Conservation (phyloP, 148 eudicot genomes). For the Nepenthes mirabilis region DNA sequence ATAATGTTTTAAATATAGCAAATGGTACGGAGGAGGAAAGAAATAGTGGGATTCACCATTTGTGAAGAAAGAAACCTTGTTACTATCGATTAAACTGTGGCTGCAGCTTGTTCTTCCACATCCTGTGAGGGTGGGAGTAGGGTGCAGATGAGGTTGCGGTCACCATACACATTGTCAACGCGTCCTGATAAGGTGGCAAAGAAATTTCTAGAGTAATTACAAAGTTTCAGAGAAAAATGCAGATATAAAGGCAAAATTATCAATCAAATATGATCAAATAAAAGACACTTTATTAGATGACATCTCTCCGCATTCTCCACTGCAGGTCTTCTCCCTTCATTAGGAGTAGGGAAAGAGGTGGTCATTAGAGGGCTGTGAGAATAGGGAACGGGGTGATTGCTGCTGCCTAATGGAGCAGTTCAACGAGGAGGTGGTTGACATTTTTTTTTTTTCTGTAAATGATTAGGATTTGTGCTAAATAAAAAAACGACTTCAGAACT, state of each 20-base stretch:
- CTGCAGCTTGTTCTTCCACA: conserved; percentile 75
- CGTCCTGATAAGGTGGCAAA: conserved; percentile 34
- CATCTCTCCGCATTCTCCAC: no score
- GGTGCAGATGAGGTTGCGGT: conserved; percentile 90
- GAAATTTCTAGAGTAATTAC: background rate
- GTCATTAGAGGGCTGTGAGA: no score
- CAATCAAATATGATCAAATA: no score
- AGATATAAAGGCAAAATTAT: background rate
- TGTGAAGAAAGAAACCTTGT: conserved; percentile 3
- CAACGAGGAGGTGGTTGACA: no score
- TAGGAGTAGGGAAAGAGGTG: no score
- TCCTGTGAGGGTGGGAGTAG: conserved; percentile 67
- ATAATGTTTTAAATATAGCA: conserved; percentile 22
- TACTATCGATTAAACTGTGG: conserved; percentile 35
- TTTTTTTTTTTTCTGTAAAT: no score
- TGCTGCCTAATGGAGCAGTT: no score
- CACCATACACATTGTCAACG: conserved; percentile 94
- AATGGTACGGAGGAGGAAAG: conserved; percentile 1
- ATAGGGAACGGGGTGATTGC: no score
- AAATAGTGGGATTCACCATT: background rate
- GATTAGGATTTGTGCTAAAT: no score
- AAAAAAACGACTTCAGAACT: no score
- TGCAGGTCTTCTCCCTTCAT: no score
- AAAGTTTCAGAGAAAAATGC: background rate
- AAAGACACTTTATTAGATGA: no score